Base-by-base conservation (phyloP, 768 basidiomycete genomes). In the Leccinum variicolor region DNA sequence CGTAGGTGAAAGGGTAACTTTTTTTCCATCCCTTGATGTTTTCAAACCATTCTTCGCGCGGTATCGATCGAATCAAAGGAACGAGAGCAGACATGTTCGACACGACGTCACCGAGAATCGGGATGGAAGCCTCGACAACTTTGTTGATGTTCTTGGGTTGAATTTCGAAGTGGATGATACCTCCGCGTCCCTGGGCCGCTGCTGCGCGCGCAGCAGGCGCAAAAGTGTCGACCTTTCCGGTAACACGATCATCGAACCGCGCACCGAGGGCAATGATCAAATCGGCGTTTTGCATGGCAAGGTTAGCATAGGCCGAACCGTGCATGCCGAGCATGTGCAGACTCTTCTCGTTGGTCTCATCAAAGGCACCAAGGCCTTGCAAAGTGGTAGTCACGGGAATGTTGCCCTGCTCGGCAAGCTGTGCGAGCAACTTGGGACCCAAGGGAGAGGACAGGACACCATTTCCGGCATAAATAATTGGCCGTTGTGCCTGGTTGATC, bases 311-410 rank as follows among this genome's bases (percentile, higher is more conserved):
- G 5, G 95, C 94, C 28, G 86, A 86, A 5, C 97, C 97, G 77
- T 98, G 97, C 97, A 98, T 98, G 57, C 96, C 96, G 55, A 99
- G 84, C 96, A 98, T 98, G 73, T 98, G 94, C 69, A 99, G 75
- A 62, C 89, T 88, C 73, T 81, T 85, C 34, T 87, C 84, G 73
- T 93, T 83, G 53, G 81, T 84, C 79, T 99, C 97, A 75, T 98
- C 94, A 69, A 91, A 99, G 3, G 90, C 88, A 60, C 97, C 97
- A 47, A 99, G 86, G 55, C 96, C 97, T 68, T 96, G 95, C 11
- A 99, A 76, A 43, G 96, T 98, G 19, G 97, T 98, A 59, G 93
- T 96, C 47, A 98, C 95, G 55, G 97, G 97, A 62, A 98, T 98
- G 73, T 94, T 94, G 53, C 93, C 96, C 55, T 86, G 76, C 66